Base-by-base conservation (phyloP, 768 basidiomycete species). In the Mycena venus region DNA sequence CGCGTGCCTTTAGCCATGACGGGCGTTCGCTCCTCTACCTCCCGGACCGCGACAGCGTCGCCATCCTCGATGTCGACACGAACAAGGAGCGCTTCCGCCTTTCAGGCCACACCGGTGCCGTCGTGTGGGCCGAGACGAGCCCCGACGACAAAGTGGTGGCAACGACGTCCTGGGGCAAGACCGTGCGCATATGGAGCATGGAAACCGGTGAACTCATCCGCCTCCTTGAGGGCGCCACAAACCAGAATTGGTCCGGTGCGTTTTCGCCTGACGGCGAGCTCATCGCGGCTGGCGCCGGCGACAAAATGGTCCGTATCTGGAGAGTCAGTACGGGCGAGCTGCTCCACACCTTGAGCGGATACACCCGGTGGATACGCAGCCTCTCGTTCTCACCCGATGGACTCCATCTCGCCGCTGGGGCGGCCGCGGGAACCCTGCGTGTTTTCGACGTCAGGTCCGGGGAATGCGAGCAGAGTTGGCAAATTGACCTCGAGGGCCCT, bases 241-340 rank as follows among this genome's bases (percentile, higher is more conserved):
- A 31, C 27, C 72, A 78, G 58, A 67, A 47, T 42, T 76, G 75
- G 77, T 5, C 34, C 12, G 78, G 68, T 17, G 77, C 79, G 0
- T 78, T 78, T 42, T 79, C 79, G 23, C 75, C 78, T n/a, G n/a
- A n/a, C n/a, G n/a, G 80, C 9, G 51, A 42, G n/a, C 73, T 74
- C 29, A 36, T 81, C 58, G 78, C 75, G 3, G 76, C 73, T 7
- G 79, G 80, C 1, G 56, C 66, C 4, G 75, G 68, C 1, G 78
- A 81, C 61, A 12, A 34, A 32, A 59, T 31, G 17, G 69, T 75
- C n/a, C 77, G 75, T 14, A 51, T 79, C 15, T 81, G 78, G 79
- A 44, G 74, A 47, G 64, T 70, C 29, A 58, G 49, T 10, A 73
- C 76, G 9, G 79, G 79, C 2, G 62, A 74, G 42, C 66, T 74